These are phyloP conservation scores for Candida tammaniensis DNA, from an alignment of 805 yeast genomes.

Conservation along the genomic window DNA sequence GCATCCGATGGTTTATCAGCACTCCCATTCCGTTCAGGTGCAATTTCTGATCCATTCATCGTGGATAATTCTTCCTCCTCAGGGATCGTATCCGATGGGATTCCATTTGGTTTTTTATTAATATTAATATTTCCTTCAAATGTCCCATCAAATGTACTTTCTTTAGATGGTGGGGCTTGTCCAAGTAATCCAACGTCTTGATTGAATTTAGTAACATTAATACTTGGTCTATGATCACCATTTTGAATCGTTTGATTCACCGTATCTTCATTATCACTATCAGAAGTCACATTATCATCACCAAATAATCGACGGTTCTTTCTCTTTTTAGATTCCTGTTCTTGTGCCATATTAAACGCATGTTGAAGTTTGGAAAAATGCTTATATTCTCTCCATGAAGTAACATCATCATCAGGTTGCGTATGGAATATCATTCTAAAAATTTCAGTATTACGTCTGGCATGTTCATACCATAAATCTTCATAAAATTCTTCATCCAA, in stretches of 20 bases:
- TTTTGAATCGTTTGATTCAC: constrained; percentile 7
- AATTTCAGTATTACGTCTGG: constrained; percentile 77
- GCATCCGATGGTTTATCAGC: not conserved
- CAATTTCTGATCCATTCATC: no score
- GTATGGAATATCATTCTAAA: constrained; percentile 85
- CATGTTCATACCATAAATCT: constrained; percentile 81
- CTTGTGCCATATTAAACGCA: constrained; percentile 50
- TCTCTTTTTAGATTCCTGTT: constrained; percentile 30
- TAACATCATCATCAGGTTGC: constrained; percentile 93
- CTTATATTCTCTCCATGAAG: constrained; percentile 87
- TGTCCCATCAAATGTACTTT: not conserved
- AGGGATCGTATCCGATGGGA: no score
- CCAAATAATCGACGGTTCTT: constrained; percentile 17
- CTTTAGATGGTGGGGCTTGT: constrained; percentile 13
- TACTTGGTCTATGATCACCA: constrained; percentile 13
- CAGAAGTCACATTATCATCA: constrained; percentile 13
- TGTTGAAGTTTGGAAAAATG: constrained; percentile 56
- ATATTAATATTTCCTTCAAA: no score
- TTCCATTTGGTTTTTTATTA: no score
- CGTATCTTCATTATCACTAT: constrained; percentile 15
- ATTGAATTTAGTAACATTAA: constrained; percentile 24
- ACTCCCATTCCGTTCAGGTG: constrained; percentile 1
- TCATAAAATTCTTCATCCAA: constrained; percentile 76
- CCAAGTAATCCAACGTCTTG: constrained; percentile 37
- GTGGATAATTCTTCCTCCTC: not conserved